Conservation (phyloP, 306 rosid species). For the Cicer pinnatifidum region DNA sequence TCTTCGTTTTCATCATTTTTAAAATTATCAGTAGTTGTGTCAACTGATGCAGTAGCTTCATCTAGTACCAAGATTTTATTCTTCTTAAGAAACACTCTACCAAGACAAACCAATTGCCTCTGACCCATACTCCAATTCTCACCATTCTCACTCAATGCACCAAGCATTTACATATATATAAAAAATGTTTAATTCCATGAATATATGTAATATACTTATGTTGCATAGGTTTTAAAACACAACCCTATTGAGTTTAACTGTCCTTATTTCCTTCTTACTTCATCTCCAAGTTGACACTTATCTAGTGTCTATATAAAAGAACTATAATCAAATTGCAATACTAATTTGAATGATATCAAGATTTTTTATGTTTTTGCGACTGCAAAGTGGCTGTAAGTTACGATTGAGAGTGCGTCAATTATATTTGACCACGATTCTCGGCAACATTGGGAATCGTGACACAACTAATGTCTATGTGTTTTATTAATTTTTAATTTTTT, state of each 20-base stretch:
- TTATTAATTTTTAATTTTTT: no score
- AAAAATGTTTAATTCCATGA: neutral
- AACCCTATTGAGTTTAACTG: neutral
- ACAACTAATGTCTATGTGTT: no score
- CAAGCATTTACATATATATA: neutral
- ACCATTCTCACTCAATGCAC: neutral
- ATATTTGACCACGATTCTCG: no score
- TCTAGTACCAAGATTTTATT: neutral
- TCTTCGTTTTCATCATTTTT: no score
- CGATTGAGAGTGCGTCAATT: no score
- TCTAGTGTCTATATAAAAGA: neutral
- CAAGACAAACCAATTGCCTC: neutral
- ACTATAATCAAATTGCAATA: neutral
- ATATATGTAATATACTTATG: neutral
- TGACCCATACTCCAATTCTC: conserved; percentile 19
- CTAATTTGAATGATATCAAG: neutral
- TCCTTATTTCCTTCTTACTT: neutral
- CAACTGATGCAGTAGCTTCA: conserved; percentile 9
- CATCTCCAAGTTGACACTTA: conserved; percentile 8
- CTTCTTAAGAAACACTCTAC: conserved; percentile 1
- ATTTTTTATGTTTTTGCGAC: no score
- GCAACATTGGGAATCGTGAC: no score
- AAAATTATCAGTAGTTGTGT: neutral
- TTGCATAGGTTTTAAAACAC: neutral
- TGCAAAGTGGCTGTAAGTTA: no score